A percentile compares a stretch with the other conserved stretches of the same genome.
These are phyloP conservation scores for Lathyrus aphaca DNA, from an alignment of 306 rosid species.

Conservation along the genomic window DNA sequence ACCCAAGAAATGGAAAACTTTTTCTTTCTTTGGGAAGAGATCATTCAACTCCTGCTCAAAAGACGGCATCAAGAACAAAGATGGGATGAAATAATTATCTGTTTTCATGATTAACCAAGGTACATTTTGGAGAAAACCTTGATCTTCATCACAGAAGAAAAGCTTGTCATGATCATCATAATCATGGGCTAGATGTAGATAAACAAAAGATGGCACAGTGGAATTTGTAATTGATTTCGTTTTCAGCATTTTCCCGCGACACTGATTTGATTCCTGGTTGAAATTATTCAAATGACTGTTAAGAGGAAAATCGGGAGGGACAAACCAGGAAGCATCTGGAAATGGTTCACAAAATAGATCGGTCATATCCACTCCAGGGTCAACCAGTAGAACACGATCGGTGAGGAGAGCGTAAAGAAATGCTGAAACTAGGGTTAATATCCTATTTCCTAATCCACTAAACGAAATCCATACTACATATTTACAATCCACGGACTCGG, in stretches of 20 bases:
- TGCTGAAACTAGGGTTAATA: slow-evolving; percentile 60
- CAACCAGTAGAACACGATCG: slow-evolving; percentile 18
- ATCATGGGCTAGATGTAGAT: slow-evolving; percentile 13
- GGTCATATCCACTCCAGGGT: slow-evolving; percentile 5
- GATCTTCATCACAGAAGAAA: not conserved
- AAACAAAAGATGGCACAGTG: not conserved
- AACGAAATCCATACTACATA: slow-evolving; percentile 69
- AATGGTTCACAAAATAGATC: slow-evolving; percentile 10
- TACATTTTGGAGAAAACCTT: slow-evolving; percentile 2
- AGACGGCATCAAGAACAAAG: slow-evolving; percentile 21
- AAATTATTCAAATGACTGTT: slow-evolving; percentile 1
- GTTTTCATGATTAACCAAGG: slow-evolving; percentile 1
- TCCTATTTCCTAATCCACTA: slow-evolving; percentile 76
- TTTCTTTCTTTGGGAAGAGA: slow-evolving; percentile 17
- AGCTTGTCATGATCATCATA: slow-evolving; percentile 17
- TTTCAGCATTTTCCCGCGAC: slow-evolving; percentile 6
- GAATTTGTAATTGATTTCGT: not conserved
- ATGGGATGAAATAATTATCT: slow-evolving; percentile 3
- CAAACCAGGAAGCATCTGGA: not conserved
- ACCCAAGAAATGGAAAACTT: slow-evolving; percentile 13
- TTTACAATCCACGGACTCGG: slow-evolving; percentile 46
- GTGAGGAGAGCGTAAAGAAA: slow-evolving; percentile 72
- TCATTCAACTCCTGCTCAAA: slow-evolving; percentile 14
- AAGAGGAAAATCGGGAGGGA: slow-evolving; percentile 7
- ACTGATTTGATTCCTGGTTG: slow-evolving; percentile 4